Evolutionary conservation across 163 green algal species (phyloP), one percentile per base, ranked within the genome.

Genomic region (Scenedesmus sp.): DNA sequence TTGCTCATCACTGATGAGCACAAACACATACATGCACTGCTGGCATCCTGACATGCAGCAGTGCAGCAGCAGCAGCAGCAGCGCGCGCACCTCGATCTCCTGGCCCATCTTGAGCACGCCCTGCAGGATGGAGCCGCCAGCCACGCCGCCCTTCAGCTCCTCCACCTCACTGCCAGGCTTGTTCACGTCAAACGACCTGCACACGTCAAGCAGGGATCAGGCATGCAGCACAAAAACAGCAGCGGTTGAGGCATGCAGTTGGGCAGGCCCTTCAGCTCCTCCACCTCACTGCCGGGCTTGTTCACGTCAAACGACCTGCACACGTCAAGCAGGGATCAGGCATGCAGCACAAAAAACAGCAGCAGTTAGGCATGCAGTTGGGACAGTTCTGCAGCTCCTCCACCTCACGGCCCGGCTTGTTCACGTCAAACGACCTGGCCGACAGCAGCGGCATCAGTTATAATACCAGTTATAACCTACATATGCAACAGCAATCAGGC

Each of bases 91-190:
- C 95, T 99, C 98, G 16, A 99, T 97, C 94, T 99, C 97, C 95
- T 99, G 98, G 0, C 97, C 97, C 96, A 99, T 97, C 46, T 93
- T 94, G 82, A 99, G 95, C 90, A 99, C 98, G 73, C 98, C 98
- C 97, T 99, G 97, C 87, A 98, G 92, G 89, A 99, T 99, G 90
- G 92, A 97, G 46, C 98, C 98, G 20, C 98, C 98, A 13, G 98
- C 98, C n/a, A 99, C 98, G 79, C 98, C 98, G 55, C 98, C 98
- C 94, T 99, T 98, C 82, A 99, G 95, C 15, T 99, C 98, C 56
- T 99, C 98, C 77, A 99, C 98, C 94, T 99, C 98, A 52, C 97
- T 98, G 67, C 98, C 98, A 0, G 98, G 98, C 95, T 99, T 99
- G 96, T 99, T 99, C 10, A 99, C 98, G 93, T 99, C 98, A 93